Evolutionary conservation across 768 basidiomycete species (phyloP).

Genomic region (Phlebiopsis gigantea): DNA sequence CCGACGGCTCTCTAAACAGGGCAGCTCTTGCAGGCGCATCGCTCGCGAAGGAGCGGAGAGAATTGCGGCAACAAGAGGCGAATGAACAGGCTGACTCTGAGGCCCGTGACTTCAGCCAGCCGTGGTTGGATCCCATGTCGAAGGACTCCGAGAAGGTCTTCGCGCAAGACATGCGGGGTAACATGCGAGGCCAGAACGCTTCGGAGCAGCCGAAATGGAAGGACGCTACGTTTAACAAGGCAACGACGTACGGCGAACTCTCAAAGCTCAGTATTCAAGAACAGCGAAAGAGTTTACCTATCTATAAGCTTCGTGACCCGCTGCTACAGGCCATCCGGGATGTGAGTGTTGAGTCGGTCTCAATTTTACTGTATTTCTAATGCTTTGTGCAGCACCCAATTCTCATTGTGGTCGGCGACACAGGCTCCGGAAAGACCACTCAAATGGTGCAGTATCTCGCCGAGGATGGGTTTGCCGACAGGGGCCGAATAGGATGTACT

Average conservation of each 20-base stretch:
- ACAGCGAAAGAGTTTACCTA: constrained; percentile 85
- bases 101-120: constrained; percentile 89
- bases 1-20: constrained; percentile 94
- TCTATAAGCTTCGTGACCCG: constrained; percentile 90
- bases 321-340: constrained; percentile 86
- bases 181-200: constrained; percentile 77
- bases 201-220: constrained; percentile 88
- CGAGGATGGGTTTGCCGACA: constrained; percentile 89
- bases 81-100: constrained; percentile 95
- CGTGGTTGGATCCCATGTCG: constrained; percentile 99
- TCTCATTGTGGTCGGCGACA: constrained; percentile 97
- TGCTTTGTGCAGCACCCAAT: constrained; percentile 72
- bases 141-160: constrained; percentile 81
- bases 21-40: constrained; percentile 93
- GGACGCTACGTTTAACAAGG: constrained; percentile 88
- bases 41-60: constrained; percentile 90
- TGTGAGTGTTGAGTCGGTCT: constrained; percentile 54
- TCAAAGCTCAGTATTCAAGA: constrained; percentile 89
- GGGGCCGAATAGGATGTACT: constrained; percentile 90
- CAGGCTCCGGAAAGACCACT: constrained; percentile 97
- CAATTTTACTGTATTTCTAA: not conserved
- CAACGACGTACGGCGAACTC: constrained; percentile 92
- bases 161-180: constrained; percentile 86
- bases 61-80: constrained; percentile 88
- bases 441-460: constrained; percentile 99